Conservation (phyloP, 2,329 filamentous ascomycete species). For the Coleophoma eucalyptorum region DNA sequence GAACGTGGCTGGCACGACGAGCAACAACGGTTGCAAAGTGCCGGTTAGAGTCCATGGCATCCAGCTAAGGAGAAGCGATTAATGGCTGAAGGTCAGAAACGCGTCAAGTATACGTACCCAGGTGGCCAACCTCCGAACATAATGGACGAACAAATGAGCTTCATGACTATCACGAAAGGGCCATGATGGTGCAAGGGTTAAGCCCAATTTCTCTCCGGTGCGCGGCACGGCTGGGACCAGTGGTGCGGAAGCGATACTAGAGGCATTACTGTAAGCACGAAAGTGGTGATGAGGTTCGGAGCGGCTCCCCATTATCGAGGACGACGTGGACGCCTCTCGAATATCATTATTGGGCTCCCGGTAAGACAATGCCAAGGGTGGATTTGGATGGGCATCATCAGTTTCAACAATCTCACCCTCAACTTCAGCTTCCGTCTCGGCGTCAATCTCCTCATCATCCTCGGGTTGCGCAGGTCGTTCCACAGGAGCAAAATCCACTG, state of each 20-base stretch:
- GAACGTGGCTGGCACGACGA: not conserved
- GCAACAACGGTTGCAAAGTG: slow-evolving; percentile 22
- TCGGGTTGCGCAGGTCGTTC: not conserved
- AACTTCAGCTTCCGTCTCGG: too few species aligned
- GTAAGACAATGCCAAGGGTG: not conserved
- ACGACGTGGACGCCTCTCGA: not conserved
- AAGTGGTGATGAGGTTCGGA: not conserved
- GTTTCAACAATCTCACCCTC: too few species aligned
- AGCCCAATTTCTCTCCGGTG: too few species aligned
- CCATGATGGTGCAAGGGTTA: not conserved
- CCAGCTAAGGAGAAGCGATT: slow-evolving; percentile 25
- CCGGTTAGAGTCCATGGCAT: slow-evolving; percentile 35
- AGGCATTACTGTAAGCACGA: not conserved
- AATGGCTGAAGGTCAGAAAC: not conserved
- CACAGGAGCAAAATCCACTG: slow-evolving; percentile 1
- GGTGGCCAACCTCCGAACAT: not conserved
- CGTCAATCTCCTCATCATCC: not conserved
- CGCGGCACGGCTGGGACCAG: not conserved
- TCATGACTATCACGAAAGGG: not conserved
- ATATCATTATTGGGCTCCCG: not conserved
- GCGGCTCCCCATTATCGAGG: not conserved
- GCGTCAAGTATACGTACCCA: not conserved
- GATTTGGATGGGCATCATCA: not conserved
- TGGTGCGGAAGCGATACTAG: not conserved
- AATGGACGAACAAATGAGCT: not conserved